These are phyloP conservation scores for Lupinus albus DNA, from an alignment of 306 rosid species.

Conservation along the genomic window DNA sequence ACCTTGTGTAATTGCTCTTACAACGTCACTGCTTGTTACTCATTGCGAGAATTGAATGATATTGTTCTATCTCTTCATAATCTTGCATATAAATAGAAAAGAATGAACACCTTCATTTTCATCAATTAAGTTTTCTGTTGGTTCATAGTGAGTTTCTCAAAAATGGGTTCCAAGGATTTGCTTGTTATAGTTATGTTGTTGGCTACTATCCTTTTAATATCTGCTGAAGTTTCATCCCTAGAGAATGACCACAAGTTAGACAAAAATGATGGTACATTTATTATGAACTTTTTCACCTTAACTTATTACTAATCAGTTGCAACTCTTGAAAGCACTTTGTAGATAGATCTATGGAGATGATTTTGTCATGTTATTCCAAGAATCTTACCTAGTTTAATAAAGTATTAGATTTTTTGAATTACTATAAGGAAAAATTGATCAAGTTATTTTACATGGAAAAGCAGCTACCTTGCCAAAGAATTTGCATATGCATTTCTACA, in stretches of 20 bases:
- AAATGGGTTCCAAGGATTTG: slow-evolving; percentile 31
- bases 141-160: not conserved
- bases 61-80: not conserved
- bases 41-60: not conserved
- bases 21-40: not conserved
- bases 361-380: not conserved
- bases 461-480: not conserved
- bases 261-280: slow-evolving; percentile 7
- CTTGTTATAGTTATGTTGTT: slow-evolving; percentile 12
- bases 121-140: not conserved
- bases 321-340: not conserved
- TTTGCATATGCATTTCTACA: not conserved
- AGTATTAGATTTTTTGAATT: not conserved
- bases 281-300: not conserved
- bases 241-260: not conserved
- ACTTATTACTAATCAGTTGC: not conserved
- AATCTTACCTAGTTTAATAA: slow-evolving; percentile 4
- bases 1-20: not conserved
- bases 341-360: not conserved
- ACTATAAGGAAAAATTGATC: too few species aligned
- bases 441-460: not conserved
- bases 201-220: slow-evolving; percentile 15
- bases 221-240: not conserved
- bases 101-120: not conserved
- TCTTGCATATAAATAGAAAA: slow-evolving; percentile 23